These are phyloP conservation scores for Pluteus cervinus DNA, from an alignment of 768 basidiomycete species.

Conservation along the genomic window DNA sequence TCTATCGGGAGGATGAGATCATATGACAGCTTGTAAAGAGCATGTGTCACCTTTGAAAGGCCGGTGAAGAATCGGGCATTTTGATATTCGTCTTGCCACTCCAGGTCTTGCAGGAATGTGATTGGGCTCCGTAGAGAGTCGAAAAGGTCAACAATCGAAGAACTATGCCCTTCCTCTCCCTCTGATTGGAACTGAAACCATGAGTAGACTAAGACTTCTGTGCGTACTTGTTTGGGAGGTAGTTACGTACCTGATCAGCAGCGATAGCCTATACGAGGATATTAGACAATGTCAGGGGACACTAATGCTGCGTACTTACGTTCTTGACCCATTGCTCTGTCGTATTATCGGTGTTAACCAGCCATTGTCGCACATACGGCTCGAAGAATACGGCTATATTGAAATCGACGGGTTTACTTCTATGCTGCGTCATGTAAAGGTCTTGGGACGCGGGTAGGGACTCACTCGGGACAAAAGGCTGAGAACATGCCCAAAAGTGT, in stretches of 20 bases:
- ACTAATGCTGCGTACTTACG: constrained; percentile 38
- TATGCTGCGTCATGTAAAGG: constrained; percentile 4
- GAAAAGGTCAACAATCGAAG: constrained; percentile 96
- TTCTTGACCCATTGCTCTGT: constrained; percentile 93
- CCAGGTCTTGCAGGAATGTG: constrained; percentile 78
- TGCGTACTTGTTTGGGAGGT: background rate
- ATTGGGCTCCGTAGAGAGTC: constrained; percentile 90
- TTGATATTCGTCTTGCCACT: constrained; percentile 91
- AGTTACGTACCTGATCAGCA: constrained; percentile 62
- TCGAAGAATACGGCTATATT: constrained; percentile 78
- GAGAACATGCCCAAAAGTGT: constrained; percentile 72
- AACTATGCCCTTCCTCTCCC: constrained; percentile 78
- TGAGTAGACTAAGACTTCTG: background rate
- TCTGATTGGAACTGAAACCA: constrained; percentile 65
- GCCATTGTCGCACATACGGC: constrained; percentile 83
- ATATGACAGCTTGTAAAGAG: background rate
- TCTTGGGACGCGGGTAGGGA: constrained; percentile 6
- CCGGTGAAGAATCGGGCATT: constrained; percentile 87
- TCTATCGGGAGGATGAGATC: constrained; percentile 38
- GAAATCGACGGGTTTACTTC: constrained; percentile 46
- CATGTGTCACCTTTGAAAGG: constrained; percentile 63
- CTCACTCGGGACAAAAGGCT: constrained; percentile 78
- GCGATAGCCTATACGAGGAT: constrained; percentile 56
- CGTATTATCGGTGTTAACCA: constrained; percentile 82
- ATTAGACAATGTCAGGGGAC: background rate